Conservation (phyloP, 73 alveolate genomes). For the Uronychia binucleata region DNA sequence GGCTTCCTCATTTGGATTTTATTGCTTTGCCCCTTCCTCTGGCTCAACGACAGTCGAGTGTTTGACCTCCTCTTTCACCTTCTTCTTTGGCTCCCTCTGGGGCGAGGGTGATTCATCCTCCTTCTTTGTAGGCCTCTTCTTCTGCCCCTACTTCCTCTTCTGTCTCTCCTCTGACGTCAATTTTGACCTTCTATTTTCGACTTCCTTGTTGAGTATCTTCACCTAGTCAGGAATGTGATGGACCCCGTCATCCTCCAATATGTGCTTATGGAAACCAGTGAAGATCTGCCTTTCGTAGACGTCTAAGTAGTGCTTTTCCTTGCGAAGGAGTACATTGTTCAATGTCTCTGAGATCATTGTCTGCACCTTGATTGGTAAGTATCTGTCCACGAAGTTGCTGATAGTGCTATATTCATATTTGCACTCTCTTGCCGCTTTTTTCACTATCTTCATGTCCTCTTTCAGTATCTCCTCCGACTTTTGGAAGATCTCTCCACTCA, state of each 20-base stretch:
- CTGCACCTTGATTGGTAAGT: constrained; percentile 25
- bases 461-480: not conserved
- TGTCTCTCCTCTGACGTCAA: not conserved
- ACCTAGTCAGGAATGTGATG: constrained; percentile 14
- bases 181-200: constrained; percentile 3
- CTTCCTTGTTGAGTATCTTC: not conserved
- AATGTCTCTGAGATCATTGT: constrained; percentile 25
- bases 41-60: too few species aligned
- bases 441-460: not conserved
- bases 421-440: not conserved
- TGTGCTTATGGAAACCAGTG: not conserved
- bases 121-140: not conserved
- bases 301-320: constrained; percentile 3
- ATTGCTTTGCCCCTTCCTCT: too few species aligned
- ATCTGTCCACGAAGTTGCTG: constrained; percentile 35
- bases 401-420: not conserved
- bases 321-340: not conserved
- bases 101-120: not conserved
- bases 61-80: not conserved
- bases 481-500: not conserved
- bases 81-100: not conserved
- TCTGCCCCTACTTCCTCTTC: not conserved
- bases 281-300: constrained; percentile 20
- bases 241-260: constrained; percentile 23
- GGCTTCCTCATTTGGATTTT: too few species aligned